These are phyloP conservation scores for Blepharisma undulans DNA, from an alignment of 169 alveolate species.

Conservation along the genomic window DNA sequence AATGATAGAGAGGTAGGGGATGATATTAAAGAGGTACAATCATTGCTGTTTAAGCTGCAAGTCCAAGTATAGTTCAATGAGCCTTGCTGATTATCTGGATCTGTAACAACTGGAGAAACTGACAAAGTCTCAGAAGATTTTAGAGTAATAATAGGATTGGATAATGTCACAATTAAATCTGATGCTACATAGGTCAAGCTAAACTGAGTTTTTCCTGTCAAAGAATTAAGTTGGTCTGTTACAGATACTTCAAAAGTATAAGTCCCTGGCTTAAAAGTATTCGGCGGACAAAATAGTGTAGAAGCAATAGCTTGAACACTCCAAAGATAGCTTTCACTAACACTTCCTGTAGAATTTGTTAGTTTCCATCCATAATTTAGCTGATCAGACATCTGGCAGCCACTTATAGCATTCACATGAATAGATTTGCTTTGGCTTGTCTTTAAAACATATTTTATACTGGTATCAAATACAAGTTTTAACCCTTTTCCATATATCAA, in stretches of 20 bases:
- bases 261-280: background rate
- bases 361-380: background rate
- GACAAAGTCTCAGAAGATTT: background rate
- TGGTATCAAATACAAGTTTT: background rate
- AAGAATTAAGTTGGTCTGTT: background rate
- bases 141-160: background rate
- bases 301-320: background rate
- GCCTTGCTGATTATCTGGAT: background rate
- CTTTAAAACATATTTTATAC: background rate
- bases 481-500: background rate
- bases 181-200: background rate
- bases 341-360: background rate
- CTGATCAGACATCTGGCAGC: background rate
- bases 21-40: background rate
- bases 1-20: background rate
- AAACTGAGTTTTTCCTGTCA: background rate
- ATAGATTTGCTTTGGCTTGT: background rate
- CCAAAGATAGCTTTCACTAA: background rate
- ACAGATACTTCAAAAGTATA: conserved; percentile 19
- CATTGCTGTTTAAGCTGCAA: background rate
- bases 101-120: background rate
- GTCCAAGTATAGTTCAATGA: background rate
- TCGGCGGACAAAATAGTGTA: background rate
- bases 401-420: background rate
- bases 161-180: background rate